Conservation (phyloP, 371 early-diverging fungal genomes). For the Mortierella polycephala region DNA sequence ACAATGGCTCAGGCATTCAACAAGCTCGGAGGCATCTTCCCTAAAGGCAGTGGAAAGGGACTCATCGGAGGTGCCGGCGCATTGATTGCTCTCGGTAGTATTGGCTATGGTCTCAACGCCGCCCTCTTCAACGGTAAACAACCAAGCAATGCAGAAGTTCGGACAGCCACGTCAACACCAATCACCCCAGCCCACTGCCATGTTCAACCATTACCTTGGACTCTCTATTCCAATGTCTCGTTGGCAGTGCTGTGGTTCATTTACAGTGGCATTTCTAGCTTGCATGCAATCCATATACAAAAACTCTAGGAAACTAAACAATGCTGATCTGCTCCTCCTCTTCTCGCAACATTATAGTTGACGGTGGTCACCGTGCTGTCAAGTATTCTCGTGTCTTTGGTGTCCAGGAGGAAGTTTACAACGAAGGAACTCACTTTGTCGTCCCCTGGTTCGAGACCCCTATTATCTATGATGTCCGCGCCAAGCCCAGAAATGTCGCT, state of each 20-base stretch:
- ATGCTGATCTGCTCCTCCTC: background rate
- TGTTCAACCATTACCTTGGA: background rate
- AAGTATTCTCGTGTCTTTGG: conserved; percentile 97
- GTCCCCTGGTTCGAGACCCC: conserved; percentile 98
- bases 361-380: conserved; percentile 98
- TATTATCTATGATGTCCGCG: conserved; percentile 96
- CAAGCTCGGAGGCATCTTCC: conserved; percentile 71
- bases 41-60: conserved; percentile 74
- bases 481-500: conserved; percentile 97
- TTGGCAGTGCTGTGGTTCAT: too few relatives aligned
- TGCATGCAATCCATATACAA: too few relatives aligned
- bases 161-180: background rate
- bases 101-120: conserved; percentile 78
- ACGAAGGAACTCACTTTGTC: conserved; percentile 98
- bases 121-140: conserved; percentile 84
- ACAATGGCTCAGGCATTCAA: conserved; percentile 67
- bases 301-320: background rate
- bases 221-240: too few relatives aligned
- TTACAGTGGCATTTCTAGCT: too few relatives aligned
- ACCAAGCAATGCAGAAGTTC: background rate
- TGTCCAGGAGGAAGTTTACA: conserved; percentile 84
- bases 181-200: too few relatives aligned
- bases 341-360: conserved; percentile 65
- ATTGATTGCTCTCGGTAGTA: conserved; percentile 73
- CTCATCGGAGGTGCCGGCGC: conserved; percentile 74